Evolutionary conservation across 495 filamentous ascomycete genomes (phyloP), one percentile per base, ranked within the genome.

Genomic region (Penicillium subrubescens): DNA sequence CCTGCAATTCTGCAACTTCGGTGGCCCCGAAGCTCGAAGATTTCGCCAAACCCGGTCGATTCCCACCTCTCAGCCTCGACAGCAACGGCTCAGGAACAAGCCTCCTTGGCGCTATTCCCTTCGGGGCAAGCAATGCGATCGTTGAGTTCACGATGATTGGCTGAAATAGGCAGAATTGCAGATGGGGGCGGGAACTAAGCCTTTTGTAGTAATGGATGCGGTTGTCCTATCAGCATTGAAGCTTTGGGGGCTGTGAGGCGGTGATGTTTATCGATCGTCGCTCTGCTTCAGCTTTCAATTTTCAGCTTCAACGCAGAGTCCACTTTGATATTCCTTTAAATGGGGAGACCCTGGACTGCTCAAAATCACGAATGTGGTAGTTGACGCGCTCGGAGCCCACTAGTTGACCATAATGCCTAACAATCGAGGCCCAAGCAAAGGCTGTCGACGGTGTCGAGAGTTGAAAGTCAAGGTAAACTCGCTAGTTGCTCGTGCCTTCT

Each of bases 351-450:
- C 44, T 12, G 44, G 21, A 2, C 8, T 25, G 44, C 44, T 14
- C 11, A 12, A 48, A 23, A 31, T 8, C 25, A 52, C 17, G 12
- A 29, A 25, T 56, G 29, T 56, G n/a, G 25, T 21, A 56, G 23
- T 4, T 37, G 11, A 21, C 10, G 53, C 33, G 29, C 31, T 23
- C 1, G 17, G 41, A 23, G 27, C 23, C 10, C 10, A 7, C 29
- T 34, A n/a, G 53, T 31, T 35, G 33, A 25, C 19, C 19, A 11
- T 7, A 54, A 62, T 66, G 59, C 35, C 64, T 19, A 66, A 59
- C 34, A 53, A 54, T 55, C 64, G 56, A 5, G 64, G 64, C 19
- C 64, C 55, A 14, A 66, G 59, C 35, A 66, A 62, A 62, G 55
- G 64, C 15, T 66, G 60, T 29, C 31, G 29, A n/a, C 35, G 60